Evolutionary conservation across 768 basidiomycete genomes (phyloP), one percentile per base, ranked within the genome.

Genomic region (Tylopilus vinaceipallidus): DNA sequence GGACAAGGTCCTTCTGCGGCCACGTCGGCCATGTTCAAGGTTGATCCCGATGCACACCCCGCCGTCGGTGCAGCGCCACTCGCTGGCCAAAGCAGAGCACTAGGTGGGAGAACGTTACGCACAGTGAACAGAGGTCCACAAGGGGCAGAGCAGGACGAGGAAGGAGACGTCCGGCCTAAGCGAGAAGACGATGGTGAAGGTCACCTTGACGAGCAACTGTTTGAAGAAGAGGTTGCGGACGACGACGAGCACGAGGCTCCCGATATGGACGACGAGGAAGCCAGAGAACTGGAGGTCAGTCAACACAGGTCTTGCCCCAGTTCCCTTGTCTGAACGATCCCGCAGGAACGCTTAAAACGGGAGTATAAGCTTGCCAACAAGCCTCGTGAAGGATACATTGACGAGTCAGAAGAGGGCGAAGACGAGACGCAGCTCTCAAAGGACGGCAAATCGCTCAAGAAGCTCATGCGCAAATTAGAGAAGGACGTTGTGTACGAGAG

Each of bases 201-300:
- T 6, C 88, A 88, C 60, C 61, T 88, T 52, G 91, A 94, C 60
- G 91, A 94, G 64, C 77, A 88, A 47, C 75, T 84, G 7, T 93
- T 81, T 56, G 90, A 93, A 59, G 88, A 86, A 59, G 86, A 88
- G 16, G 86, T 91, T 60, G 87, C 88, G 3, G 91, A 94, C 59
- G 91, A 94, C 52, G 91, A 94, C 29, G 91, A 93, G 60, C 82
- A 82, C 59, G 78, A 83, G 67, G 78, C 78, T 14, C 77, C 81
- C 12, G 86, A 88, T 47, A 79, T 81, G 47, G 81, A 91, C 35
- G 91, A 93, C 47, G 88, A 92, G 56, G 91, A 92, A 62, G 81
- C 85, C 27, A 93, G 88, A 63, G 88, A 90, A 62, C 73, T 84
- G 11, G 87, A 91, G 78, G 90, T 86, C 40, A 30, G 79, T 62